Conservation (phyloP, 23 red algal genomes). For the Gracilaria gracilis region DNA sequence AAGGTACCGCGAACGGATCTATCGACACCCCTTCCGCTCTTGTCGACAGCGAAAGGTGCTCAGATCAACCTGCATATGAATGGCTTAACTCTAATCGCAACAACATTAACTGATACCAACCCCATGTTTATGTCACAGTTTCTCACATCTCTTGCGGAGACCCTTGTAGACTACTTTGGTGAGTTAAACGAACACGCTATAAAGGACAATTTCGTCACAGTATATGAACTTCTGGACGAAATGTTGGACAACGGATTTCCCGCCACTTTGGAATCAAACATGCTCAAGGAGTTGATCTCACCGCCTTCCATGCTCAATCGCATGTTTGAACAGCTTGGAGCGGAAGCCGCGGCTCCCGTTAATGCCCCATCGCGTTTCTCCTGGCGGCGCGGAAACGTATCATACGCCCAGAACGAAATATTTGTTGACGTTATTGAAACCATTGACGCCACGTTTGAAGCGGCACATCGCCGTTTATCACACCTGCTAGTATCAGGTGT, state of each 20-base stretch:
- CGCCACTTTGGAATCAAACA: slow-evolving; percentile 75
- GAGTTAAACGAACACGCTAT: slow-evolving; percentile 92
- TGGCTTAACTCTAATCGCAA: slow-evolving; percentile 78
- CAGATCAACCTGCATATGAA: slow-evolving; percentile 79
- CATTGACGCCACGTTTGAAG: slow-evolving; percentile 72
- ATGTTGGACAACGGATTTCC: slow-evolving; percentile 89
- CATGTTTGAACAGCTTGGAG: slow-evolving; percentile 65
- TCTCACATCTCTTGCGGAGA: slow-evolving; percentile 68
- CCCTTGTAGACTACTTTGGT: slow-evolving; percentile 86
- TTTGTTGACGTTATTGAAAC: slow-evolving; percentile 93
- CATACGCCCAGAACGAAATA: slow-evolving; percentile 90
- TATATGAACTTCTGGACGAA: slow-evolving; percentile 97
- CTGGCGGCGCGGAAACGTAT: slow-evolving; percentile 74
- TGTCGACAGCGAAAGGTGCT: slow-evolving; percentile 66
- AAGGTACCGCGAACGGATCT: slow-evolving; percentile 69
- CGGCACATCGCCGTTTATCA: slow-evolving; percentile 34
- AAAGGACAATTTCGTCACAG: slow-evolving; percentile 97
- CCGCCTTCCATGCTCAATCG: slow-evolving; percentile 80
- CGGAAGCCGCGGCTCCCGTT: slow-evolving; percentile 21
- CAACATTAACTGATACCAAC: slow-evolving; percentile 61
- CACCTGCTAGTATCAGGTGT: slow-evolving; percentile 64
- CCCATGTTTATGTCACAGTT: slow-evolving; percentile 74
- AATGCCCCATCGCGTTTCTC: slow-evolving; percentile 38
- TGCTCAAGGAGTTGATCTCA: slow-evolving; percentile 82
- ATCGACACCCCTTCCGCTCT: slow-evolving; percentile 61